These are phyloP conservation scores for Gryganskiella cystojenkinii DNA, from an alignment of 192 early-diverging fungal species.

Conservation along the genomic window DNA sequence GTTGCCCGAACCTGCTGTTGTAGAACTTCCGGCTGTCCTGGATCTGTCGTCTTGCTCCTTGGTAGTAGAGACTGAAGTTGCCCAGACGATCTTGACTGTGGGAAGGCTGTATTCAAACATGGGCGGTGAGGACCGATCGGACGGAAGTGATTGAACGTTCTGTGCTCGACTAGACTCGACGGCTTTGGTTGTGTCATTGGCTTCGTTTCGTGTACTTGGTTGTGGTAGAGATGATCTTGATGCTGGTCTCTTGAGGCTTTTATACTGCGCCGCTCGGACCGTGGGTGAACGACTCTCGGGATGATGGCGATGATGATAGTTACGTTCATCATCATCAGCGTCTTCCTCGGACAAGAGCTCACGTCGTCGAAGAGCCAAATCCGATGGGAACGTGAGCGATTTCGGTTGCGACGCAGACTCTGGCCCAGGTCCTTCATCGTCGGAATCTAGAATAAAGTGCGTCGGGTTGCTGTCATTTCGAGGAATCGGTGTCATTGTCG, in stretches of 20 bases:
- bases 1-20: no score
- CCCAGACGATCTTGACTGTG: background rate
- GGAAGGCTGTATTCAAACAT: conserved; percentile 33
- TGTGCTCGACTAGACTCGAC: background rate
- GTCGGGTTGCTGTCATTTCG: background rate
- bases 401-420: conserved; percentile 2
- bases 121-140: conserved; percentile 41
- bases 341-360: background rate
- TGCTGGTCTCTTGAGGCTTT: background rate
- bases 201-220: background rate
- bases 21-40: no score
- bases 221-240: background rate
- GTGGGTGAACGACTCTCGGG: conserved; percentile 11
- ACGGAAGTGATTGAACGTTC: background rate
- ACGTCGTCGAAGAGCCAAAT: conserved; percentile 29
- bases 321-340: conserved; percentile 18
- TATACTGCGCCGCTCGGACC: background rate
- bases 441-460: background rate
- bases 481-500: background rate
- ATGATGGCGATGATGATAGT: background rate
- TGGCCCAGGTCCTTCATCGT: background rate
- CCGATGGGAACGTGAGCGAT: conserved; percentile 45
- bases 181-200: background rate
- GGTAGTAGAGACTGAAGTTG: background rate
- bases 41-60: background rate